Base-by-base conservation (phyloP, 2,329 filamentous ascomycete genomes). In the Epicoccum sorghinum region DNA sequence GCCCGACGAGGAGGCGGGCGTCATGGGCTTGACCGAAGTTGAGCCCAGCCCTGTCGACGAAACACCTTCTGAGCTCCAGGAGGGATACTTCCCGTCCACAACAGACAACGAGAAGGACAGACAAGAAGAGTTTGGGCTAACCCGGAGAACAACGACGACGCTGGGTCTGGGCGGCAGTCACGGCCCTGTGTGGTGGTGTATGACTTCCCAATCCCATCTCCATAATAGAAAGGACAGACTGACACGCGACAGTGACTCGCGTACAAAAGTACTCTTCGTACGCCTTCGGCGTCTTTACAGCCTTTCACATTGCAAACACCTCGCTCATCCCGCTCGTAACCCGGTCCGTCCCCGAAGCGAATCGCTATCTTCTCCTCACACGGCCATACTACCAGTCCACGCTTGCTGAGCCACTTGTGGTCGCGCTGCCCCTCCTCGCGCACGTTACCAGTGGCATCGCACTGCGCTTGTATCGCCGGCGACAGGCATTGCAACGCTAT, bases 221-320 rank as follows among this genome's bases (percentile, higher is more conserved):
- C 7, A 22, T 8, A n/a, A 39, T 7, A n/a, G 14, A 3, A 6
- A n/a, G 22, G 9, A 6, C 22, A 43, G 32, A 37, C 55, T 50
- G 27, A 53, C 50, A 41, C 7, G 27, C 29, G 14, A 7, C 60
- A 91, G 89, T 96, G 47, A 83, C 83, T 4, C 85, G 89, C 42
- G 81, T 95, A 32, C 95, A 98, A 75, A 89, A 86, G 73, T 96
- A 96, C 80, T 95, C 91, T 1, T 91, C 89, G 62, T 96, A 96
- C 61, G 72, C 76, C 59, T 74, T 75, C 59, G 73, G 76, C 38
- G 65, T 74, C 68, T 72, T 79, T 60, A 73, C 75, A 35, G 67
- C 76, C 56, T 74, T 78, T 43, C 78, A 78, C 61, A 66, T 77
- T 56, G 66, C 72, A 32, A 78, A 78, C 86, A 89, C 61, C 51